These are phyloP conservation scores for Colletotrichum limetticola DNA, from an alignment of 2,329 filamentous ascomycete genomes.

Conservation along the genomic window DNA sequence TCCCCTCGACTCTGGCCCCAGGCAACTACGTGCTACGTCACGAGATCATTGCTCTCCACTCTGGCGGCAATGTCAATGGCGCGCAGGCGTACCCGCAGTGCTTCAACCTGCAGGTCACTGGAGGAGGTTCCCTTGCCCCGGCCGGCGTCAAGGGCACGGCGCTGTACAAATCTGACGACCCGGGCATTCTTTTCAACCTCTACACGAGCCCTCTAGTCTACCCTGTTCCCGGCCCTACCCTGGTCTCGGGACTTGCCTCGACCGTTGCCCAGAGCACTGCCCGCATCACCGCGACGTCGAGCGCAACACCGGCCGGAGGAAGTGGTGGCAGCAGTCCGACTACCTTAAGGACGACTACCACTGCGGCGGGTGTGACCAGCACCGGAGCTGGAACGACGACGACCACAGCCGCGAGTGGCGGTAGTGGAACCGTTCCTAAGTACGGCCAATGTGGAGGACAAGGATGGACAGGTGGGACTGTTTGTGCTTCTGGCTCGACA, in stretches of 20 bases:
- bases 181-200: slow-evolving; percentile 50
- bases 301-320: slow-evolving; percentile 34
- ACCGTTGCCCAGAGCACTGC: slow-evolving; percentile 34
- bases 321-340: slow-evolving; percentile 18
- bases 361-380: slow-evolving; percentile 11
- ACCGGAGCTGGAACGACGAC: slow-evolving; percentile 19
- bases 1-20: slow-evolving; percentile 57
- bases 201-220: slow-evolving; percentile 43
- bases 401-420: slow-evolving; percentile 11
- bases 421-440: slow-evolving; percentile 39
- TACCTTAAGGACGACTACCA: slow-evolving; percentile 24
- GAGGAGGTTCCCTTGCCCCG: slow-evolving; percentile 45
- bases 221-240: slow-evolving; percentile 44
- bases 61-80: slow-evolving; percentile 51
- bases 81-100: slow-evolving; percentile 65
- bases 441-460: slow-evolving; percentile 52
- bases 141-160: slow-evolving; percentile 48
- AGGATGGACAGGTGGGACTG: slow-evolving; percentile 48
- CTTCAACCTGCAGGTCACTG: slow-evolving; percentile 58
- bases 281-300: slow-evolving; percentile 19
- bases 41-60: slow-evolving; percentile 67
- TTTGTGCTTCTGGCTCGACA: slow-evolving; percentile 47
- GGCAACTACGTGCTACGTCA: slow-evolving; percentile 67
- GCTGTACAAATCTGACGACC: slow-evolving; percentile 48
- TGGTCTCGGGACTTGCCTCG: slow-evolving; percentile 37